Evolutionary conservation across 352 stramenopile genomes (phyloP), one percentile per base, ranked within the genome.

Genomic region (Phytophthora citrophthora): DNA sequence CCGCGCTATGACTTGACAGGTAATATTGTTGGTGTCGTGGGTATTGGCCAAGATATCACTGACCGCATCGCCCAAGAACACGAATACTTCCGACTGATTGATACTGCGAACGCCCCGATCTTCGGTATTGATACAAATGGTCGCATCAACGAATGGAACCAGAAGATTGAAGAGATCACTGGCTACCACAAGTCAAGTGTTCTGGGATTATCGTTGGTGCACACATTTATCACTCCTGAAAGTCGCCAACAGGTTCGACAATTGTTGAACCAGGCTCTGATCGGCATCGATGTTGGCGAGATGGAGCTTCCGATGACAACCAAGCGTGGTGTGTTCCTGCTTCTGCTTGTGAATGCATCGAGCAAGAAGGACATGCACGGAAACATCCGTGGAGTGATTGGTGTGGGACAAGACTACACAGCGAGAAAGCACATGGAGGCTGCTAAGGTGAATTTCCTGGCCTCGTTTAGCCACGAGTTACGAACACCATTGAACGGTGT

Each of bases 331-430:
- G 54, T 56, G 11, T 84, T 86, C 29, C 65, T 93, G 32, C 58
- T 91, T 45, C 58, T 92, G 4, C 64, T 91, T 23, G 85, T 92
- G 29, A 93, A 92, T 51, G 83, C 83, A 0, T 92, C 83, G 1
- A 91, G 82, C 18, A 69, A 69, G 26, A 69, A 69, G 36, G 61
- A 69, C 24, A 70, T 70, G 61, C 61, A 70, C 24, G 61, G 61
- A 27, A 70, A 70, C 18, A 70, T 70, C 39, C 61, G 61, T 47
- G 61, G 61, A 36, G 61, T 97, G 16, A 94, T 97, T 40, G 86
- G 85, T 52, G 89, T 98, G 36, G 90, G 88, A 12, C 91, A 98
- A 74, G 93, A 98, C 63, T 92, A 98, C 54, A 97, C 93, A n/a
- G 86, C 83, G 1, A 76, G 84, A 23, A 92, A 92, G 59, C 81